Evolutionary conservation across 2,329 filamentous ascomycete species (phyloP).

Genomic region (Ceratocystis colombiana): DNA sequence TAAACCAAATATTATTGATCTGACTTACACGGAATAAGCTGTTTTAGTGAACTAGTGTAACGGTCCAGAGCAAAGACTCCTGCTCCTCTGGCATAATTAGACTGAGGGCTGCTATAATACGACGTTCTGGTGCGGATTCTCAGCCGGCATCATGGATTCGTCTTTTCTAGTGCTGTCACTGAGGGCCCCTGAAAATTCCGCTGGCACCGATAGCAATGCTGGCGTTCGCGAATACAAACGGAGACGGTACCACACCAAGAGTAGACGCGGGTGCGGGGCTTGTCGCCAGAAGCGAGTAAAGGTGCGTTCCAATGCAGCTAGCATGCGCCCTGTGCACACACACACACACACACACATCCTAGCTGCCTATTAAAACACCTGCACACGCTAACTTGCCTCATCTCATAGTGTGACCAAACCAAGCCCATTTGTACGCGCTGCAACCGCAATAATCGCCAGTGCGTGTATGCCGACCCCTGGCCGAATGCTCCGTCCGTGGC

Average conservation of each 20-base stretch:
- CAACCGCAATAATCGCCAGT: constrained; percentile 26
- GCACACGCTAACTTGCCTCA: background rate
- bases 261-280: constrained; percentile 26
- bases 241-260: constrained; percentile 24
- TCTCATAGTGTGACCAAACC: constrained; percentile 27
- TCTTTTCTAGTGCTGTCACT: constrained; percentile 24
- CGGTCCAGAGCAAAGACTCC: background rate
- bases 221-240: constrained; percentile 25
- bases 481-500: background rate
- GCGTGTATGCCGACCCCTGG: constrained; percentile 21
- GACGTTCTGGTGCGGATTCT: background rate
- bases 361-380: background rate
- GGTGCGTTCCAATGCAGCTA: constrained; percentile 24
- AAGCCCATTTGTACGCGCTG: constrained; percentile 28
- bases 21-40: background rate
- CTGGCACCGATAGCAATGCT: background rate
- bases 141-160: constrained; percentile 21
- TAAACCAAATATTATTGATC: background rate
- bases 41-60: background rate
- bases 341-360: background rate
- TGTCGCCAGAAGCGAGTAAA: constrained; percentile 29
- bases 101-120: background rate
- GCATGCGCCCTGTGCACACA: background rate
- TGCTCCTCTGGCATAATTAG: background rate
- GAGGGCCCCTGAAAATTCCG: constrained; percentile 3